Evolutionary conservation across 306 rosid genomes (phyloP).

Genomic region (Quillaja saponaria): DNA sequence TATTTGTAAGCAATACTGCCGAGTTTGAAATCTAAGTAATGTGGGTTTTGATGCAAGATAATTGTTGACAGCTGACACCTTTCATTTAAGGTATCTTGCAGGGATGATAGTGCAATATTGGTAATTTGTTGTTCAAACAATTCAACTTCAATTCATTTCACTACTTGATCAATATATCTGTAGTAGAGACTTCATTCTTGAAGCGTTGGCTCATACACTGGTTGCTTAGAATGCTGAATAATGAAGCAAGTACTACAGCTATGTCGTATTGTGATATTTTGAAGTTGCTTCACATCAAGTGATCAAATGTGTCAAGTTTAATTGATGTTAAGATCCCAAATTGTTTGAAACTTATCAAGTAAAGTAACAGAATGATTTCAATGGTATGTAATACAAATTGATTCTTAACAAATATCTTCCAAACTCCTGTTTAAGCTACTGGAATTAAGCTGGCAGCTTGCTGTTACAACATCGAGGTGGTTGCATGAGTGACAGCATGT

Average conservation of each 20-base stretch:
- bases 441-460: not conserved
- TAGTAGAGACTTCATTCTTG: not conserved
- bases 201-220: too few species aligned
- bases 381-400: too few species aligned
- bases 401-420: too few species aligned
- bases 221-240: not conserved
- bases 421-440: too few species aligned
- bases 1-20: too few species aligned
- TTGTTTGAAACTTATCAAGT: too few species aligned
- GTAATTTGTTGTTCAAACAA: not conserved
- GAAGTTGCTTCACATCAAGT: not conserved
- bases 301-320: too few species aligned
- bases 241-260: constrained; percentile 4
- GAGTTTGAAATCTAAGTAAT: not conserved
- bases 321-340: too few species aligned
- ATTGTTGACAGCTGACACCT: not conserved
- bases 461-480: not conserved
- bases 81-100: too few species aligned
- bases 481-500: too few species aligned
- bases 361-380: too few species aligned
- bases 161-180: not conserved
- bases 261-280: not conserved
- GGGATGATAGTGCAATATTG: too few species aligned
- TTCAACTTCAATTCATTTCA: not conserved
- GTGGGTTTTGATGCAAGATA: not conserved